Percentiles rank a stretch among this genome's conserved stretches.
Conservation (phyloP, 1,139 yeast species). For the Insectozyma bohioensis region DNA sequence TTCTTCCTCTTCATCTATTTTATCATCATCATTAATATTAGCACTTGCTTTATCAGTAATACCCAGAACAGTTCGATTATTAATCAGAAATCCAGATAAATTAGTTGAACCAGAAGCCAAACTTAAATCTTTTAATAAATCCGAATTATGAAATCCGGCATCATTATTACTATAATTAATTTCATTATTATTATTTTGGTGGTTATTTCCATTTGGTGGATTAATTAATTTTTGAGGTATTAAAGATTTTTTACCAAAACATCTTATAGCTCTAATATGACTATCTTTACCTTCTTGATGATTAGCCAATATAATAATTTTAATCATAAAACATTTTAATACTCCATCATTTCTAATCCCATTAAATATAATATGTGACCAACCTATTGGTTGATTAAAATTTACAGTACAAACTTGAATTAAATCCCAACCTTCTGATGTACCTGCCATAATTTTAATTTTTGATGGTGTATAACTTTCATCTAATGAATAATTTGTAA, state of each 20-base stretch:
- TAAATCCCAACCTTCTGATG: constrained; percentile 77
- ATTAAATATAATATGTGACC: constrained; percentile 75
- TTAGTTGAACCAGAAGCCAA: constrained; percentile 25
- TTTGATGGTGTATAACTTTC: constrained; percentile 91
- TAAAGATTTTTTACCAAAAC: constrained; percentile 37
- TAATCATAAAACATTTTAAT: constrained; percentile 70
- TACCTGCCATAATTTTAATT: constrained; percentile 74
- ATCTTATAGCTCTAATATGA: constrained; percentile 70
- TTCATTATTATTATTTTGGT: constrained; percentile 4
- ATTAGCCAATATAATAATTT: constrained; percentile 70
- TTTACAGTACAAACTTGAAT: constrained; percentile 69
- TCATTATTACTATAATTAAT: constrained; percentile 3
- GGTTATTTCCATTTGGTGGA: no score
- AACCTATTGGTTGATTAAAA: constrained; percentile 76
- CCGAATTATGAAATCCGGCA: constrained; percentile 17
- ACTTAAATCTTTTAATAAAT: constrained; percentile 30
- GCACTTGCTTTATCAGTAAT: constrained; percentile 7
- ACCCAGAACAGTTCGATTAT: constrained; percentile 16
- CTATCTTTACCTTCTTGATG: constrained; percentile 98
- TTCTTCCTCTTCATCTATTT: constrained; percentile 11
- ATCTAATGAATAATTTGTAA: constrained; percentile 65
- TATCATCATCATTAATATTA: constrained; percentile 9
- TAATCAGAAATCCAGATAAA: constrained; percentile 32
- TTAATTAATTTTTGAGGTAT: constrained; percentile 5
- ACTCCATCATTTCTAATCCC: constrained; percentile 59